Evolutionary conservation across 306 rosid species (phyloP).

Genomic region (Coriaria nepalensis): DNA sequence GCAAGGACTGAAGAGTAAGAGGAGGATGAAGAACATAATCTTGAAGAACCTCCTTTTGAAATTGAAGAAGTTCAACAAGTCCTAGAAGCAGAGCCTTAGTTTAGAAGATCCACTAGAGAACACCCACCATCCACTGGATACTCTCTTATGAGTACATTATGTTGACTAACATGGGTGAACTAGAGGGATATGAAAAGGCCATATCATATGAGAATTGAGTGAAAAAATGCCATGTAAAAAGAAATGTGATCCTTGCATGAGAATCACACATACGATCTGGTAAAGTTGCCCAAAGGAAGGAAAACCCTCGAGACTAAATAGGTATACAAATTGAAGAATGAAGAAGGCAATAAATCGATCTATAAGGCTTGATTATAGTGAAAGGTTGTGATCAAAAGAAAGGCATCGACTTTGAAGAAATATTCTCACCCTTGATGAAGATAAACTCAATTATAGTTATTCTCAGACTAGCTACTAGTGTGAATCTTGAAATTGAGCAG

Average conservation of each 20-base stretch:
- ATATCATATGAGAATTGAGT: not conserved
- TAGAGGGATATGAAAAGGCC: not conserved
- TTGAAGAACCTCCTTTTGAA: not conserved
- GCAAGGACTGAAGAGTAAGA: not conserved
- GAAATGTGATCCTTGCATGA: slow-evolving; percentile 6
- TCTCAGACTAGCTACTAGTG: not conserved
- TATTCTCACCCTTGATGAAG: not conserved
- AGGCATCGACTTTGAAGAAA: not conserved
- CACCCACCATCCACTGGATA: not conserved
- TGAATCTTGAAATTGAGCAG: not conserved
- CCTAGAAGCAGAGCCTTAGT: not conserved
- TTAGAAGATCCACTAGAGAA: not conserved
- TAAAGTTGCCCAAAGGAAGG: slow-evolving; percentile 5
- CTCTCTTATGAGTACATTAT: not conserved
- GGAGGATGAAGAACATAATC: not conserved
- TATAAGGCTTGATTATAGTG: not conserved
- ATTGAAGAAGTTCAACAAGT: not conserved
- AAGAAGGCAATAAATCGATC: not conserved
- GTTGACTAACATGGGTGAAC: not conserved
- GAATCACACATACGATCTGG: slow-evolving; percentile 5
- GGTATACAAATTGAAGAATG: slow-evolving; percentile 8
- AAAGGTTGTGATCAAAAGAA: slow-evolving; percentile 1
- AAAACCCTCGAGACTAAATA: slow-evolving; percentile 3
- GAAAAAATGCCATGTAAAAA: slow-evolving; percentile 8
- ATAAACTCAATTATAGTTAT: not conserved